Percentiles rank a stretch among this genome's conserved stretches.
phyloP scores from a whole-genome alignment of 306 rosid species.

The Fagus crenata region DNA sequence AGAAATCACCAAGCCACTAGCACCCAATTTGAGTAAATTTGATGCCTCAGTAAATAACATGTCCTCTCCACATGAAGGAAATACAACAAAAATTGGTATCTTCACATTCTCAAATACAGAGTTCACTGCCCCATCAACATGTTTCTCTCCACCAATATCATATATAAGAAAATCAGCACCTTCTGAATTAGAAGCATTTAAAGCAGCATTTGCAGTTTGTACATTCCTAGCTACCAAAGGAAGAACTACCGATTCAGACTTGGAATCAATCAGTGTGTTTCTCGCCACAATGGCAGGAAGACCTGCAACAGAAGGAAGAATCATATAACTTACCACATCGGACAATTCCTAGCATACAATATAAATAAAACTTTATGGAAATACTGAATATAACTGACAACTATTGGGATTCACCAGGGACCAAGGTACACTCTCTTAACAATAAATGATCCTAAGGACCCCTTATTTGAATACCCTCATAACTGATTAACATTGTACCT shows the following conservation, averaged over 20 bases:
- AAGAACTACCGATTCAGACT: conserved; percentile 67
- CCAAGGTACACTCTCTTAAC: not conserved
- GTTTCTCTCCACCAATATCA: conserved; percentile 39
- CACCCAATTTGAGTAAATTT: conserved; percentile 59
- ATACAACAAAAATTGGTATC: conserved; percentile 68
- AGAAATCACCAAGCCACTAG: conserved; percentile 73
- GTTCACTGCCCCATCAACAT: conserved; percentile 30
- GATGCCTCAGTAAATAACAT: conserved; percentile 45
- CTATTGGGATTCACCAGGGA: not conserved
- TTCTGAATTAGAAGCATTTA: conserved; percentile 75
- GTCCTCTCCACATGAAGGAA: conserved; percentile 36
- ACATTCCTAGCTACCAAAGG: conserved; percentile 91
- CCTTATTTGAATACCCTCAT: not conserved
- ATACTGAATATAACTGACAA: not conserved
- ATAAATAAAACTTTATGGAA: not conserved
- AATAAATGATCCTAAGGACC: not conserved
- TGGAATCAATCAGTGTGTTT: conserved; percentile 73
- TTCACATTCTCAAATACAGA: conserved; percentile 60
- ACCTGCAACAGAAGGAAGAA: conserved; percentile 46
- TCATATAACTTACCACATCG: conserved; percentile 4
- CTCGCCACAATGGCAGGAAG: conserved; percentile 94
- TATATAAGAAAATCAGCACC: conserved; percentile 95
- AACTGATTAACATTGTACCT: not conserved
- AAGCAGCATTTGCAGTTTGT: conserved; percentile 57
- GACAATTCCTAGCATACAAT: not conserved